Conservation (phyloP, 108 stramenopile genomes). For the Schizochytrium sp. region DNA sequence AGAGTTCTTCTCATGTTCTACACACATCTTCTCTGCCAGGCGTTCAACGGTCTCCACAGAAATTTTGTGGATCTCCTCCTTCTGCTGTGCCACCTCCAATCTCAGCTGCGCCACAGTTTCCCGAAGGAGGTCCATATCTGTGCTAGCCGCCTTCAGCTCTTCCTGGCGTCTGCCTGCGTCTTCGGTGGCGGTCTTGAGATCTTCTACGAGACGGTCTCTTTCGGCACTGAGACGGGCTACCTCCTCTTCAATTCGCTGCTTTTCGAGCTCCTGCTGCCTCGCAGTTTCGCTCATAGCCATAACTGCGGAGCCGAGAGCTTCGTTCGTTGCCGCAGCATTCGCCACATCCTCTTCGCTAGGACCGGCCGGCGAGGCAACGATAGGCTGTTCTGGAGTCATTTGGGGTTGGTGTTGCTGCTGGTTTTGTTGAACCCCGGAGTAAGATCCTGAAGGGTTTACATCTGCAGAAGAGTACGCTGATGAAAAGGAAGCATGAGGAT, state of each 20-base stretch:
- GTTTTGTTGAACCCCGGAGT: neutral
- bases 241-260: conserved; percentile 24
- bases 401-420: neutral
- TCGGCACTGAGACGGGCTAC: neutral
- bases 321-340: neutral
- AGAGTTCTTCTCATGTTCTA: neutral
- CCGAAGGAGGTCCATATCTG: neutral
- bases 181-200: neutral
- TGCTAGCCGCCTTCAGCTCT: neutral
- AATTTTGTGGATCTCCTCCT: neutral
- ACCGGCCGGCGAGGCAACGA: neutral
- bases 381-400: neutral
- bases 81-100: neutral
- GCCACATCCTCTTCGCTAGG: neutral
- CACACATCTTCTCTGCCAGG: neutral
- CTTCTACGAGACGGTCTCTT: conserved; percentile 14
- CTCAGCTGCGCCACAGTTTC: conserved; percentile 6
- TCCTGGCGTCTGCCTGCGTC: neutral
- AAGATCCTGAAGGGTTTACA: too few species aligned
- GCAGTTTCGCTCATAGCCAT: neutral
- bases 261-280: neutral
- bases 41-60: neutral
- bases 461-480: too few species aligned
- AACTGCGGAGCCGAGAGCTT: neutral
- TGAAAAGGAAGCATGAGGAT: too few species aligned